A percentile compares a stretch with the other conserved stretches of the same genome.
Conservation (phyloP, 2,329 filamentous ascomycete genomes). For the Mariannaea elegans region DNA sequence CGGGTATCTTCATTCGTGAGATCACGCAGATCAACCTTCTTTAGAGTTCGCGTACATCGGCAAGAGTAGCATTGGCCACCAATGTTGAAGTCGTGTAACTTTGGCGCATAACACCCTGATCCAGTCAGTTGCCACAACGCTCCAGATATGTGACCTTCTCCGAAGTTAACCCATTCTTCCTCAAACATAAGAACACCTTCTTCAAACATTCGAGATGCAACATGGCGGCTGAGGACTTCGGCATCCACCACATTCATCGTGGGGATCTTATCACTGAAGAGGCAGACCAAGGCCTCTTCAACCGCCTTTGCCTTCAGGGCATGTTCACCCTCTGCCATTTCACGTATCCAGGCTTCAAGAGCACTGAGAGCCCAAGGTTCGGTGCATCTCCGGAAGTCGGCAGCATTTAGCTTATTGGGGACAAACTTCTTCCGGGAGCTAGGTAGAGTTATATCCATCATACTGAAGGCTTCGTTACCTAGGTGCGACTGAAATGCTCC, state of each 20-base stretch:
- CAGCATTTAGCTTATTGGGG: constrained; percentile 82
- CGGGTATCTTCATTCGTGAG: too few species aligned
- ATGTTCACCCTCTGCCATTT: constrained; percentile 89
- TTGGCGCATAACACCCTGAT: constrained; percentile 88
- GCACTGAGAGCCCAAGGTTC: constrained; percentile 94
- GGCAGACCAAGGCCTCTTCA: constrained; percentile 83
- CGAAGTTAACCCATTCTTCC: constrained; percentile 98
- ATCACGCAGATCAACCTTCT: constrained; percentile 89
- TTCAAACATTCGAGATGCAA: constrained; percentile 82
- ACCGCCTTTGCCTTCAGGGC: constrained; percentile 87
- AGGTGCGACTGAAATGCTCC: too few species aligned
- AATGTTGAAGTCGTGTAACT: constrained; percentile 76
- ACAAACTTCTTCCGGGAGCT: constrained; percentile 84
- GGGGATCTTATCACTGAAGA: constrained; percentile 94
- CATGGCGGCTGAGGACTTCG: constrained; percentile 81
- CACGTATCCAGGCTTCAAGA: constrained; percentile 86
- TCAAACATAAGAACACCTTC: constrained; percentile 83
- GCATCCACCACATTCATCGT: constrained; percentile 99
- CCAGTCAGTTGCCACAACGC: constrained; percentile 95
- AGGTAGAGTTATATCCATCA: constrained; percentile 85
- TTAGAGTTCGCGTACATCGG: constrained; percentile 91
- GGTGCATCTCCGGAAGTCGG: constrained; percentile 83
- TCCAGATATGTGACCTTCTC: constrained; percentile 80
- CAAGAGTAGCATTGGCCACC: constrained; percentile 88
- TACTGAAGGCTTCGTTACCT: too few species aligned